phyloP scores from a whole-genome alignment of 495 filamentous ascomycete species.

The Tetracladium setigerum region DNA sequence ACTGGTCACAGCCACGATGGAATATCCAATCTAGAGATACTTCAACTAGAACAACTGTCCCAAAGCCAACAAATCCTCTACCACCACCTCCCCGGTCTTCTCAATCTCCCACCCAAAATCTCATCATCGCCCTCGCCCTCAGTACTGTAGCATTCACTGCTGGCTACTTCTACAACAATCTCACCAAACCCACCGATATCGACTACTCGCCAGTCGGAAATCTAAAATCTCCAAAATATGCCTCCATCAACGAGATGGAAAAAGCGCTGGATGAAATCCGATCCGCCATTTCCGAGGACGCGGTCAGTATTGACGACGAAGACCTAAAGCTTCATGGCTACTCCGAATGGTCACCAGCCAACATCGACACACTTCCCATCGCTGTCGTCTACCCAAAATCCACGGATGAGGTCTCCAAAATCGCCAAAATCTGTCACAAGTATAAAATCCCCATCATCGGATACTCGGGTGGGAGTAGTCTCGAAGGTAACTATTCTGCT shows the following conservation, averaged over 20 bases:
- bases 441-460: constrained; percentile 82
- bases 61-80: too few species aligned
- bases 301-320: constrained; percentile 75
- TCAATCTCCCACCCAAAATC: too few species aligned
- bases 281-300: constrained; percentile 47
- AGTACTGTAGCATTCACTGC: too few species aligned
- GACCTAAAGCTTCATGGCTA: constrained; percentile 80
- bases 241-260: constrained; percentile 39
- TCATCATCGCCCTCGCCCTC: too few species aligned
- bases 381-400: constrained; percentile 71
- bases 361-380: constrained; percentile 67
- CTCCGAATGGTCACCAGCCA: constrained; percentile 80
- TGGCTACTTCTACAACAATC: too few species aligned
- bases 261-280: constrained; percentile 56
- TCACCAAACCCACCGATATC: background rate
- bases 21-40: too few species aligned
- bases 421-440: constrained; percentile 73
- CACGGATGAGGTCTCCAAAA: constrained; percentile 71
- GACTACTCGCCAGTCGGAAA: constrained; percentile 23
- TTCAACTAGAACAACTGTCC: too few species aligned
- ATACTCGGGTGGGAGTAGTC: constrained; percentile 68
- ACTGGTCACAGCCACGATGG: too few species aligned
- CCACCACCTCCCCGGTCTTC: too few species aligned
- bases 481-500: constrained; percentile 83
- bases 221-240: constrained; percentile 31